These are phyloP conservation scores for Dictyostelium purpureum DNA, from an alignment of 78 protist genomes.

Conservation along the genomic window DNA sequence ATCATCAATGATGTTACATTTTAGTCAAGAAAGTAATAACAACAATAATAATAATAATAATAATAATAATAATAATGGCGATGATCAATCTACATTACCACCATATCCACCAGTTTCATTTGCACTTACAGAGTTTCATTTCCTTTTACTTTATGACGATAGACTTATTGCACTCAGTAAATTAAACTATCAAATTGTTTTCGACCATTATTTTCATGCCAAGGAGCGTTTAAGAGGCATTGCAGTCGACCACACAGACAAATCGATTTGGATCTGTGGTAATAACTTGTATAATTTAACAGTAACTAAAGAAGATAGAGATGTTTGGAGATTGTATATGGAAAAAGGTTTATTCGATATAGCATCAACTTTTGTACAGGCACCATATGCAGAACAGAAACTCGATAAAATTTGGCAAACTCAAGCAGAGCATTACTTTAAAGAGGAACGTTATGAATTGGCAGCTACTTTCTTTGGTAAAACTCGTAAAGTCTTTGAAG, in stretches of 20 bases:
- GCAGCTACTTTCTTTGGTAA: constrained; percentile 90
- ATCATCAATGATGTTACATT: constrained; percentile 24
- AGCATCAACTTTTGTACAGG: constrained; percentile 79
- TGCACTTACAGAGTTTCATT: constrained; percentile 83
- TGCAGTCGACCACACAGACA: background rate
- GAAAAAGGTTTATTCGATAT: constrained; percentile 67
- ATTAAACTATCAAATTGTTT: constrained; percentile 76
- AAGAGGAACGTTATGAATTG: constrained; percentile 33
- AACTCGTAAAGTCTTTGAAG: constrained; percentile 88
- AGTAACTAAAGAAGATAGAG: constrained; percentile 66
- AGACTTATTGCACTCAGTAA: constrained; percentile 72
- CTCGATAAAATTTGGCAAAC: constrained; percentile 67
- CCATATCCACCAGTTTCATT: constrained; percentile 59
- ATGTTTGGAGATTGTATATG: constrained; percentile 87
- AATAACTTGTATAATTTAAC: constrained; percentile 45
- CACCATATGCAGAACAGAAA: background rate
- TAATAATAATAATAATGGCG: background rate
- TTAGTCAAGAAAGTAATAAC: constrained; percentile 27
- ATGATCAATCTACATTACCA: constrained; percentile 1
- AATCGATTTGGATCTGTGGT: constrained; percentile 73
- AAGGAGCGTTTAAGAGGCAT: constrained; percentile 17
- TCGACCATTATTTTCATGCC: constrained; percentile 33
- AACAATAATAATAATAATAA: background rate
- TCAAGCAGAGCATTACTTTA: constrained; percentile 86
- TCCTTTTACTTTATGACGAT: constrained; percentile 75